Evolutionary conservation across 2,329 filamentous ascomycete genomes (phyloP).

Genomic region (Lecanosticta acicola): DNA sequence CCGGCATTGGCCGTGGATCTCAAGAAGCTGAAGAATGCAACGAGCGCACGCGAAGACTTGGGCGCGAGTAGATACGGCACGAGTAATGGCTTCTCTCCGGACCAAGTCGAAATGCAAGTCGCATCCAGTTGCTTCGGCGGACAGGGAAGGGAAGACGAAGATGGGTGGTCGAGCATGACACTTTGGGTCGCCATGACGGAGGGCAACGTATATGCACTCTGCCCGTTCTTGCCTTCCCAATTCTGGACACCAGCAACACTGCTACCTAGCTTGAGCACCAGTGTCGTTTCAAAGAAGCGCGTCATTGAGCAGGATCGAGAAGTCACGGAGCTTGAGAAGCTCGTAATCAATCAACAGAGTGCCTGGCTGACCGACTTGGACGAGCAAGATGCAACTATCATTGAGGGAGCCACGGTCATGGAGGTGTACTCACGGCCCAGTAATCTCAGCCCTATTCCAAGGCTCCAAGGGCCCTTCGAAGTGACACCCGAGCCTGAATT

Average conservation of each 20-base stretch:
- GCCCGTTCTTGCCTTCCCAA: slow-evolving; percentile 77
- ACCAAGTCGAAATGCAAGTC: slow-evolving; percentile 89
- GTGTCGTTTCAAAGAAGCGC: slow-evolving; percentile 67
- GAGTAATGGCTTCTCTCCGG: slow-evolving; percentile 79
- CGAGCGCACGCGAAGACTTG: slow-evolving; percentile 76
- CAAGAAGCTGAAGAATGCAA: slow-evolving; percentile 80
- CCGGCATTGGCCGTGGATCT: slow-evolving; percentile 81
- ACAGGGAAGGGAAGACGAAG: slow-evolving; percentile 50
- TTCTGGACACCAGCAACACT: slow-evolving; percentile 71
- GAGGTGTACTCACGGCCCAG: slow-evolving; percentile 54
- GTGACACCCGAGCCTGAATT: slow-evolving; percentile 47
- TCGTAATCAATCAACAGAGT: slow-evolving; percentile 48
- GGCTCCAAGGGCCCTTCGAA: slow-evolving; percentile 58
- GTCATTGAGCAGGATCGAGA: slow-evolving; percentile 38
- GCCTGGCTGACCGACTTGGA: slow-evolving; percentile 47
- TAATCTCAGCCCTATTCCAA: slow-evolving; percentile 51
- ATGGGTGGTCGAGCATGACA: slow-evolving; percentile 88
- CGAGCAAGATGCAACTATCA: slow-evolving; percentile 14
- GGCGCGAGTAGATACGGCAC: slow-evolving; percentile 66
- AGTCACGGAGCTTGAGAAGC: slow-evolving; percentile 42
- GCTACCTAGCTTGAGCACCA: slow-evolving; percentile 75
- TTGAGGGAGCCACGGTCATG: slow-evolving; percentile 37
- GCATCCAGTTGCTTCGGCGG: slow-evolving; percentile 87
- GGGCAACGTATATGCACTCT: slow-evolving; percentile 89
- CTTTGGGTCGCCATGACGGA: slow-evolving; percentile 94